These are phyloP conservation scores for Rhododendron ovatum DNA, from an alignment of 148 eudicot genomes.

Conservation along the genomic window DNA sequence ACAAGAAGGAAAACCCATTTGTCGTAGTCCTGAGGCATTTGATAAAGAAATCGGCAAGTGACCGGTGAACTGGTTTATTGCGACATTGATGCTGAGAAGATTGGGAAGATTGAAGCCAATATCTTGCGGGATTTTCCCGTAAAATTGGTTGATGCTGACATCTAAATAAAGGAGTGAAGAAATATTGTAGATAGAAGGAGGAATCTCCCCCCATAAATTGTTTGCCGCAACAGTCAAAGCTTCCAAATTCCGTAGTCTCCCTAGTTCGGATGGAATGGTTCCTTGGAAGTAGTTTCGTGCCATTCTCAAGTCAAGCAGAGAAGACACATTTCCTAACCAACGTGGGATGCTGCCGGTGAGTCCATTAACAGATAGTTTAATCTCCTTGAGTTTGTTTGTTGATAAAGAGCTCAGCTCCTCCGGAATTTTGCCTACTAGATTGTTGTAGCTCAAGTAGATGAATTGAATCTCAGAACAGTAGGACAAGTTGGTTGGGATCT, in stretches of 20 bases:
- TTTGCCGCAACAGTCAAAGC: not conserved
- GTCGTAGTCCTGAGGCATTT: conserved; percentile 11
- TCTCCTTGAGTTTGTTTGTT: not conserved
- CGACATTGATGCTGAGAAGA: not conserved
- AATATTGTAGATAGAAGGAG: not conserved
- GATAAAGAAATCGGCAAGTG: conserved; percentile 8
- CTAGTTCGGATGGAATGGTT: not conserved
- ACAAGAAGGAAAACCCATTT: not conserved
- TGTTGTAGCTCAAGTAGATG: not conserved
- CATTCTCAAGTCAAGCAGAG: not conserved
- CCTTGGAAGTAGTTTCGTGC: not conserved
- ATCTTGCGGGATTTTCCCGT: not conserved
- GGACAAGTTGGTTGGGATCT: conserved; percentile 10
- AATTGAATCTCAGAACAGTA: not conserved
- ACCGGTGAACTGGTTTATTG: conserved; percentile 11
- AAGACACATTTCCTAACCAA: not conserved
- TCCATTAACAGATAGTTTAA: not conserved
- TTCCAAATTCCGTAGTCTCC: not conserved
- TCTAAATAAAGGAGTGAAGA: not conserved
- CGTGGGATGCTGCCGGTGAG: not conserved
- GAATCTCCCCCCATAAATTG: not conserved
- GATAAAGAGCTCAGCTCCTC: not conserved
- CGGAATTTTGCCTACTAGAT: not conserved
- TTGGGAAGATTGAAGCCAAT: conserved; percentile 14
- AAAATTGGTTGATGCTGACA: not conserved